These are phyloP conservation scores for Obelidium mucronatum DNA, from an alignment of 192 early-diverging fungal genomes.

Conservation along the genomic window DNA sequence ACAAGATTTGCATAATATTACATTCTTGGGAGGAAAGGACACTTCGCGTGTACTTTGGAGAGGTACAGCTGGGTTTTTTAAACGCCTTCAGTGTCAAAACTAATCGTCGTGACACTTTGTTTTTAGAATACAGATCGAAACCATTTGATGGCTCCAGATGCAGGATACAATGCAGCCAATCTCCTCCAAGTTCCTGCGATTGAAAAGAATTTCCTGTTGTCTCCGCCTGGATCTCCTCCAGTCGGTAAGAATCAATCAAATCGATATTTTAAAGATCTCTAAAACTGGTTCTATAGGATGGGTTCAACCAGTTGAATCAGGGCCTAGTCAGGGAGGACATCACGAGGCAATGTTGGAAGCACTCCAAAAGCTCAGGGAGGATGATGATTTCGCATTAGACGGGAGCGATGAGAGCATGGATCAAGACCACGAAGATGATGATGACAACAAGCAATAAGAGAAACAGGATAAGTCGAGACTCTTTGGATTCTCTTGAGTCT, in stretches of 20 bases:
- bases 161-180: constrained; percentile 32
- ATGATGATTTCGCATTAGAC: constrained; percentile 44
- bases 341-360: constrained; percentile 45
- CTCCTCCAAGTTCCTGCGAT: constrained; percentile 54
- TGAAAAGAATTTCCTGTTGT: constrained; percentile 59
- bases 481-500: not conserved
- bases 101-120: no score
- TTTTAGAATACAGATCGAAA: constrained; percentile 40
- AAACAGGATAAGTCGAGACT: not conserved
- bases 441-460: not conserved
- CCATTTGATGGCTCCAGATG: constrained; percentile 37
- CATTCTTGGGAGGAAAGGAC: no score
- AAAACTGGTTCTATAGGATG: no score
- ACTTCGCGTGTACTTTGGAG: no score
- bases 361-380: constrained; percentile 18
- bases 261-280: not conserved
- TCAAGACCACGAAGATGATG: not conserved
- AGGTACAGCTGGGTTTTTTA: no score
- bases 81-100: not conserved
- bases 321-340: constrained; percentile 50
- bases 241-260: constrained; percentile 46
- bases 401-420: constrained; percentile 10
- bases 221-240: constrained; percentile 62
- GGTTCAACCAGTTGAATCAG: constrained; percentile 46
- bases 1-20: no score